A percentile compares a stretch with the other conserved stretches of the same genome.
phyloP scores from a whole-genome alignment of 148 eudicot species.

The Camellia lanceoleosa region DNA sequence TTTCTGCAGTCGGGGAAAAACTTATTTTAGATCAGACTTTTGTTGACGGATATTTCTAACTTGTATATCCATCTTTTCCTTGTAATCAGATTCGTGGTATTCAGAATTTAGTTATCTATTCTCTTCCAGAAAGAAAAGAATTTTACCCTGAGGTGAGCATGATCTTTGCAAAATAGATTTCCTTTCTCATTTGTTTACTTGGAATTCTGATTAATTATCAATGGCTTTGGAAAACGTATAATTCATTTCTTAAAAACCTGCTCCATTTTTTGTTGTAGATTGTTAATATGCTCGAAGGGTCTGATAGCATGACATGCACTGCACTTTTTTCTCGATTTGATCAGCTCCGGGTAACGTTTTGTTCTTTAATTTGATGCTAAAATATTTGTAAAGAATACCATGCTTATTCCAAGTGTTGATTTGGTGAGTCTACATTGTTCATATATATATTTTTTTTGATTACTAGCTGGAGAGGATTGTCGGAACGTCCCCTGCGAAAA shows the following conservation, averaged over 20 bases:
- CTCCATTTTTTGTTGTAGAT: slow-evolving; percentile 39
- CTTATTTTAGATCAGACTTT: neutral
- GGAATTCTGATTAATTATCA: neutral
- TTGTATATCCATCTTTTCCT: slow-evolving; percentile 1
- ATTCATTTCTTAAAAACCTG: neutral
- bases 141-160: slow-evolving; percentile 90
- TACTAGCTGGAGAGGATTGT: slow-evolving; percentile 83
- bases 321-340: slow-evolving; percentile 75
- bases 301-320: slow-evolving; percentile 68
- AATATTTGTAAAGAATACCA: no score
- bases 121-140: slow-evolving; percentile 94
- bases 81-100: slow-evolving; percentile 72
- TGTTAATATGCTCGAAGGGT: slow-evolving; percentile 85
- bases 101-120: slow-evolving; percentile 81
- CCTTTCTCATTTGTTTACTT: neutral
- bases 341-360: slow-evolving; percentile 58
- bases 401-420: neutral
- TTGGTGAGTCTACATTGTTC: neutral
- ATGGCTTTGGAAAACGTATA: neutral
- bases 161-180: neutral
- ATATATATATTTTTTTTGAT: neutral
- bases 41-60: slow-evolving; percentile 3
- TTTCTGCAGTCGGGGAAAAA: slow-evolving; percentile 3
- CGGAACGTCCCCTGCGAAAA: slow-evolving; percentile 72
- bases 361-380: neutral